phyloP scores from a whole-genome alignment of 192 early-diverging fungal genomes.

The Rhizoclosmatium sp. region DNA sequence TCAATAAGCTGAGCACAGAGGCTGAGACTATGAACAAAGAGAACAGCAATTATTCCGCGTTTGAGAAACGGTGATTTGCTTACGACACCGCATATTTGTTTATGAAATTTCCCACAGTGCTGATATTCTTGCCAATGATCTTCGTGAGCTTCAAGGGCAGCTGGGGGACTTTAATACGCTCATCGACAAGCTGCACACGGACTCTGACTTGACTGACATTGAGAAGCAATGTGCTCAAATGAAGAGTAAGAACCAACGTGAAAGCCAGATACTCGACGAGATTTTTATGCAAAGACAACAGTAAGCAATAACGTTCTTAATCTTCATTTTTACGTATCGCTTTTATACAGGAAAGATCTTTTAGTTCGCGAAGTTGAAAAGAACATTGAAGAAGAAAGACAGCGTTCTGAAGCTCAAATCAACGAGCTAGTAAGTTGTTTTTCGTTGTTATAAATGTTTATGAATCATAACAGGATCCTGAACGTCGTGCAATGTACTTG shows the following conservation, averaged over 20 bases:
- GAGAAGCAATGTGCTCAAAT: constrained; percentile 57
- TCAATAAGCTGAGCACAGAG: constrained; percentile 55
- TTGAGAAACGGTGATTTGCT: constrained; percentile 59
- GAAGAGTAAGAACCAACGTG: constrained; percentile 57
- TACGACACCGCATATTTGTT: neutral
- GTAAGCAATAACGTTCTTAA: constrained; percentile 33
- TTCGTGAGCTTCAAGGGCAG: constrained; percentile 64
- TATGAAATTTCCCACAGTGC: constrained; percentile 44
- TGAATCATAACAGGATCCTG: constrained; percentile 42
- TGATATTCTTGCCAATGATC: constrained; percentile 55
- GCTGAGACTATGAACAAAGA: constrained; percentile 56
- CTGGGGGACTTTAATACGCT: constrained; percentile 64
- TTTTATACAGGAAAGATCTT: constrained; percentile 48
- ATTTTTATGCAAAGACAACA: constrained; percentile 60
- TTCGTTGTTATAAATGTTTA: neutral
- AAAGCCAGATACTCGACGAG: constrained; percentile 53
- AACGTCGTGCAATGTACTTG: constrained; percentile 42
- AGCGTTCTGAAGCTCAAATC: constrained; percentile 55
- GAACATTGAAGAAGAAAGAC: constrained; percentile 57
- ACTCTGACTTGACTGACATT: constrained; percentile 65
- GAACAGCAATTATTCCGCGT: constrained; percentile 55
- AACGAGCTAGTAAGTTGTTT: constrained; percentile 45
- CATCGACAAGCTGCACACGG: constrained; percentile 66
- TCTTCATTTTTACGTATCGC: neutral
- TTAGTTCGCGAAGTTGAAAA: constrained; percentile 57